A percentile compares a stretch with the other conserved stretches of the same genome.
phyloP scores from a whole-genome alignment of 2,329 filamentous ascomycete species.

The Diaporthe vexans region DNA sequence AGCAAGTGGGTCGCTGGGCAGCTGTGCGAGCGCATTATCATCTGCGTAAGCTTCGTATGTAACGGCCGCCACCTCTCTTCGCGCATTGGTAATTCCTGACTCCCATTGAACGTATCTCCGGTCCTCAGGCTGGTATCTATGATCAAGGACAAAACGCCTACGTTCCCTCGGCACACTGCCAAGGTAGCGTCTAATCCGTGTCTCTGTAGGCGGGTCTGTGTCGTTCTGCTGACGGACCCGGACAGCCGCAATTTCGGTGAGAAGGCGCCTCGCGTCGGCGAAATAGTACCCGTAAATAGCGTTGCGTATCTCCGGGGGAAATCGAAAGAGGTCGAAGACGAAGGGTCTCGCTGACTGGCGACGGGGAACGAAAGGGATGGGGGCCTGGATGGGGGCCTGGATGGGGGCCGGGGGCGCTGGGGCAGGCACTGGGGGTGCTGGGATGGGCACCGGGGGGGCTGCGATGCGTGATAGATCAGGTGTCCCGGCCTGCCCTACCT shows the following conservation, averaged over 20 bases:
- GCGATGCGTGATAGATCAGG: not conserved
- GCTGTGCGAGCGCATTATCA: no score
- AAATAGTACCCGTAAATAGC: not conserved
- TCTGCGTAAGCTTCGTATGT: no score
- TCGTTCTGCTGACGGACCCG: not conserved
- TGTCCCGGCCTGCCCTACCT: no score
- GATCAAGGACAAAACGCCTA: not conserved
- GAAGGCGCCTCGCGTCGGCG: not conserved
- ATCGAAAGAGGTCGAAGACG: not conserved
- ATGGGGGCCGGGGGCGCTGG: no score
- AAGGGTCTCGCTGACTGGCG: not conserved
- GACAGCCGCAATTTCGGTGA: not conserved
- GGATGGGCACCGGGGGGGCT: not conserved
- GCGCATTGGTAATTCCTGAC: not conserved
- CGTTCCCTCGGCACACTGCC: not conserved
- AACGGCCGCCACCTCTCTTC: no score
- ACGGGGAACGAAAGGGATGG: not conserved
- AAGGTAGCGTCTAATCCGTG: not conserved
- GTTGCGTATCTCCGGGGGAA: not conserved
- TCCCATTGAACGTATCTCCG: not conserved
- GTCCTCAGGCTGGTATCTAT: not conserved
- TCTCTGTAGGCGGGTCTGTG: not conserved
- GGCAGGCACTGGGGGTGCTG: not conserved
- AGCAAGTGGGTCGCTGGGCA: no score
- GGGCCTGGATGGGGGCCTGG: not conserved